These are phyloP conservation scores for Basidiobolus heterosporus DNA, from an alignment of 371 early-diverging fungal species.

Conservation along the genomic window DNA sequence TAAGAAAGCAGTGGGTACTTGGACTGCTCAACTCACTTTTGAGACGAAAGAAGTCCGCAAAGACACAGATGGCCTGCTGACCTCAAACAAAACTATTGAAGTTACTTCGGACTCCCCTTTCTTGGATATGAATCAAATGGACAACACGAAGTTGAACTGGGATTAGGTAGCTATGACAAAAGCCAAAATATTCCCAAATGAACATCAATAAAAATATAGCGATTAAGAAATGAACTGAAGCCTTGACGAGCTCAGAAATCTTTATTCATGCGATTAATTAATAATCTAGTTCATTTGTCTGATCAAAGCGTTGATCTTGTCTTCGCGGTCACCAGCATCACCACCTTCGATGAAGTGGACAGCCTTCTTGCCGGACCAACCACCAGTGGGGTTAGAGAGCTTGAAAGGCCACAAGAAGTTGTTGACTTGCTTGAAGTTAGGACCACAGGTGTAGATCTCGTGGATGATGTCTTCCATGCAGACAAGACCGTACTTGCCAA, in stretches of 20 bases:
- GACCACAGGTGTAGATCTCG: slow-evolving; percentile 97
- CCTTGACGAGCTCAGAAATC: no score
- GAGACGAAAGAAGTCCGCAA: neutral
- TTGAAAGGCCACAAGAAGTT: slow-evolving; percentile 99
- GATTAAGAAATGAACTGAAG: no score
- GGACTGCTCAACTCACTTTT: neutral
- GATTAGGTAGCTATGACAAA: no score
- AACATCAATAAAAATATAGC: no score
- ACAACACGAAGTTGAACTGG: no score
- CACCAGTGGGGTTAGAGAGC: slow-evolving; percentile 95
- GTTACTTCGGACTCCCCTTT: no score
- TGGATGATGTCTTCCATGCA: slow-evolving; percentile 98
- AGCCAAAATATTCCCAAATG: no score
- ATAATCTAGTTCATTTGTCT: slow-evolving; percentile 80
- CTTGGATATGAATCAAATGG: no score
- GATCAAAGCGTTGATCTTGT: slow-evolving; percentile 85
- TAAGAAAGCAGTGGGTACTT: neutral
- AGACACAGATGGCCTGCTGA: neutral
- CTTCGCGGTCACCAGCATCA: slow-evolving; percentile 91
- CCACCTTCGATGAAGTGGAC: slow-evolving; percentile 97
- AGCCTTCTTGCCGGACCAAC: slow-evolving; percentile 89
- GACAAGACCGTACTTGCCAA: slow-evolving; percentile 93
- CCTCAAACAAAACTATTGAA: neutral
- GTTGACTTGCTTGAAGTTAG: slow-evolving; percentile 91
- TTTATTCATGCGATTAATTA: no score